Percentiles rank a stretch among this genome's conserved stretches.
Evolutionary conservation across 1,139 yeast species (phyloP).

Genomic region (Taphrina confusa): DNA sequence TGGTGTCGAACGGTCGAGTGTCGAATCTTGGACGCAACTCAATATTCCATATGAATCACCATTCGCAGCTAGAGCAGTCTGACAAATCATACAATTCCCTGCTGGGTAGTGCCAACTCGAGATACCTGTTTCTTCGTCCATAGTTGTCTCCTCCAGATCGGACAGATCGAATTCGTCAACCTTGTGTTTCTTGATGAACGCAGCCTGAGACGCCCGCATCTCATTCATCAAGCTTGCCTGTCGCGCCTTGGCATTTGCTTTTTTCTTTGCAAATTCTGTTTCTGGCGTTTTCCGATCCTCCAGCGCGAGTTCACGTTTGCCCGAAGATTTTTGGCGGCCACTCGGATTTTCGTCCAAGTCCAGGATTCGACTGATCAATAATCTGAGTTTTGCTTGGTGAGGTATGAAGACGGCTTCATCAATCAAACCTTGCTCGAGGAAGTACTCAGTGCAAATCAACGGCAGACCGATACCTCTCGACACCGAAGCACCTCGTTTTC

Average conservation of each 20-base stretch:
- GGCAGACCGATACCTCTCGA: not conserved
- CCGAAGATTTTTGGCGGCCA: conserved; percentile 22
- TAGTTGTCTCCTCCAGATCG: conserved; percentile 43
- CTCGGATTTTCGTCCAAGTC: conserved; percentile 28
- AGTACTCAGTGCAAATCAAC: not conserved
- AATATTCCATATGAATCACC: conserved; percentile 19
- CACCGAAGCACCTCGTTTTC: not conserved
- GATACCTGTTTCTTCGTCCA: conserved; percentile 41
- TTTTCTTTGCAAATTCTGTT: conserved; percentile 57
- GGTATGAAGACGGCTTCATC: conserved; percentile 3
- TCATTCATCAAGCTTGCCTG: conserved; percentile 74
- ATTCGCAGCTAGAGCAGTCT: conserved; percentile 56
- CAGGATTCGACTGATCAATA: not conserved
- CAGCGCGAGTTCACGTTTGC: conserved; percentile 32
- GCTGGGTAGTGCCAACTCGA: conserved; percentile 69
- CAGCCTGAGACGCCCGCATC: conserved; percentile 73
- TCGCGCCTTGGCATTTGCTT: conserved; percentile 68
- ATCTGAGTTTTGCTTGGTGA: conserved; percentile 15
- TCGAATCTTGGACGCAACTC: conserved; percentile 18
- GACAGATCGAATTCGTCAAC: conserved; percentile 39
- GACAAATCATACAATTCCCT: conserved; percentile 83
- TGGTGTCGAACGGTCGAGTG: conserved; percentile 17
- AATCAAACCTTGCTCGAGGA: not conserved
- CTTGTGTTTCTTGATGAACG: conserved; percentile 55
- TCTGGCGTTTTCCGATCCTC: conserved; percentile 29